Conservation (phyloP, 805 yeast species). For the Barnettozyma siamensis region DNA sequence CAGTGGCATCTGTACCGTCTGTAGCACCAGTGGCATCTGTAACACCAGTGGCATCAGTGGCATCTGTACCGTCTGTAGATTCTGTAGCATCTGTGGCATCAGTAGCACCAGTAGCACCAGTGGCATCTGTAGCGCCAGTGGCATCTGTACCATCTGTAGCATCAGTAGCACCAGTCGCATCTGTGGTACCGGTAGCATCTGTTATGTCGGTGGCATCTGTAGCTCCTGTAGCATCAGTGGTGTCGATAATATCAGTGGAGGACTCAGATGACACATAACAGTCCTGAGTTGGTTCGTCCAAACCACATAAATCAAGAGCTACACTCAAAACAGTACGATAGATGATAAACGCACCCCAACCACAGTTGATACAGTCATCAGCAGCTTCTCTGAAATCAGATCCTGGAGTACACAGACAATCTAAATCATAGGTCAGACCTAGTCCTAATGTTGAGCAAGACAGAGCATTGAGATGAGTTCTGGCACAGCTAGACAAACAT, state of each 20-base stretch:
- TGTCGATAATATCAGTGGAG: neutral
- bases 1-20: neutral
- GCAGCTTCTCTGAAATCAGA: neutral
- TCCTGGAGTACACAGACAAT: no score
- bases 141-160: neutral
- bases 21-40: neutral
- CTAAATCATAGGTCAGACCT: no score
- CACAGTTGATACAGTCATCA: no score
- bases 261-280: no score
- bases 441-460: neutral
- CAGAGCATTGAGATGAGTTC: neutral
- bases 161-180: neutral
- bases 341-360: no score
- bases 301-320: no score
- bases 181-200: neutral
- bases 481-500: neutral
- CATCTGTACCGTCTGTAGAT: neutral
- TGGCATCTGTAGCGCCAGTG: neutral
- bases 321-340: no score
- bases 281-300: no score
- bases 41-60: neutral
- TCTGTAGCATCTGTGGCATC: neutral
- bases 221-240: neutral
- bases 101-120: neutral
- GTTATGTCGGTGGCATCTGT: neutral